Base-by-base conservation (phyloP, 2,329 filamentous ascomycete species). In the Alternaria triticimaculans region DNA sequence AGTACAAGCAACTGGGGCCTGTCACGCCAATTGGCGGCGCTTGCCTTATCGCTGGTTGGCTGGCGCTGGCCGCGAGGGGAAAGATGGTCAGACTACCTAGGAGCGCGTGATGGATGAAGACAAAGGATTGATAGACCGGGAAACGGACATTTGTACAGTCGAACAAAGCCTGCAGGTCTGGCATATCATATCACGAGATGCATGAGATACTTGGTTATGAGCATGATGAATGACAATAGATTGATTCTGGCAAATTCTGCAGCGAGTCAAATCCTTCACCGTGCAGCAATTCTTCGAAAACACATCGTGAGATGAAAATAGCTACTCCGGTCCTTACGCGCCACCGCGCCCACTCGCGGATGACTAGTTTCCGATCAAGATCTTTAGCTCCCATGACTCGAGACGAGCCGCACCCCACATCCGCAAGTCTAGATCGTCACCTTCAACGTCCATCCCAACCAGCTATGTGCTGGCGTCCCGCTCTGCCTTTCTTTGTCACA, bases 41-140 rank as follows among this genome's bases (percentile, higher is more conserved):
- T 54, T 89, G 85, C 63, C 80, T 92, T 67, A 91, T 91, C 73
- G 87, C 84, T 1, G 89, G 89, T 0, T 92, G 88, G 89, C 75
- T 87, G 56, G 84, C 82, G 51, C 68, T 85, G 60, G 83, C 81
- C 11, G 77, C 83, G 51, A 78, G 69, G 45, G 78, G 73, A 20
- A 62, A 51, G 30, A 48, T 62, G 60, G 60, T 62, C 30, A 23
- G 9, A n/a, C 55, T 18, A 43, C 26, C 37, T 9, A 62, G 60
- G 55, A 59, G 51, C 48, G 46, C 30, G 15, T 53, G 25, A 30
- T 11, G 14, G 12, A 25, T 25, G 49, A 37, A 15, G 9, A 30
- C 20, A 25, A 46, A 45, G 37, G 23, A 8, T 51, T 28, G 8
- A 41, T 28, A 20, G 18, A 26, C 30, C 26, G 37, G 9, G 20